Percentiles rank a stretch among this genome's conserved stretches.
Evolutionary conservation across 78 protist genomes (phyloP).

Genomic region (Isochrysis galbana): DNA sequence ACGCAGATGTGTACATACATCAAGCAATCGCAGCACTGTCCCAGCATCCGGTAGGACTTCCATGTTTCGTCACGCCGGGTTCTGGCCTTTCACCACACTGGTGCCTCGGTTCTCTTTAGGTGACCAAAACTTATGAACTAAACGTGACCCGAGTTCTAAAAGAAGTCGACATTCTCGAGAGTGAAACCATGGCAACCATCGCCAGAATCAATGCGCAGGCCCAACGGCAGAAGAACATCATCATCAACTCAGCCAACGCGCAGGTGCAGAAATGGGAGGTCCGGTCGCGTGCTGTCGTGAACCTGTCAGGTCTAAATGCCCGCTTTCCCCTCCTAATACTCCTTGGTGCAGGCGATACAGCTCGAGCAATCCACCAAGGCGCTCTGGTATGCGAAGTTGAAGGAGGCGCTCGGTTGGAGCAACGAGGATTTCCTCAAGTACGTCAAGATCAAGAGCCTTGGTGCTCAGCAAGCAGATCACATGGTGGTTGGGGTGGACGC

Average conservation of each 20-base stretch:
- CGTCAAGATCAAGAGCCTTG: background rate
- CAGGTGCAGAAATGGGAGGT: too few relatives aligned
- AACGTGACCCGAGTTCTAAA: background rate
- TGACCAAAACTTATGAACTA: background rate
- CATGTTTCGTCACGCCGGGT: too few relatives aligned
- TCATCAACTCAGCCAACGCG: background rate
- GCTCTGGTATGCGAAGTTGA: background rate
- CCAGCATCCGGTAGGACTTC: too few relatives aligned
- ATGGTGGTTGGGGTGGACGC: slow-evolving; percentile 8
- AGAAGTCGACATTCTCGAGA: background rate
- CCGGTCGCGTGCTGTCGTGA: too few relatives aligned
- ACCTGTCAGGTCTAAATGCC: too few relatives aligned
- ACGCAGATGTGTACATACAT: too few relatives aligned
- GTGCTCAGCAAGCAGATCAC: background rate
- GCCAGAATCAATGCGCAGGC: background rate
- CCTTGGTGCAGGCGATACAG: background rate
- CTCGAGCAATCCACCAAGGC: background rate
- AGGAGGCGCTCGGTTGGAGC: background rate
- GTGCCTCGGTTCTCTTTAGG: background rate
- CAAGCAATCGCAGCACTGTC: too few relatives aligned
- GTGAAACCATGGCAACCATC: background rate
- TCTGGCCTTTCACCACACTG: too few relatives aligned
- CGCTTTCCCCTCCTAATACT: background rate
- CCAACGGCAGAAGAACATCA: background rate
- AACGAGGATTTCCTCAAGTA: background rate